A percentile compares a stretch with the other conserved stretches of the same genome.
These are phyloP conservation scores for Hypoxylon sp. DNA, from an alignment of 2,329 filamentous ascomycete genomes.

Conservation along the genomic window DNA sequence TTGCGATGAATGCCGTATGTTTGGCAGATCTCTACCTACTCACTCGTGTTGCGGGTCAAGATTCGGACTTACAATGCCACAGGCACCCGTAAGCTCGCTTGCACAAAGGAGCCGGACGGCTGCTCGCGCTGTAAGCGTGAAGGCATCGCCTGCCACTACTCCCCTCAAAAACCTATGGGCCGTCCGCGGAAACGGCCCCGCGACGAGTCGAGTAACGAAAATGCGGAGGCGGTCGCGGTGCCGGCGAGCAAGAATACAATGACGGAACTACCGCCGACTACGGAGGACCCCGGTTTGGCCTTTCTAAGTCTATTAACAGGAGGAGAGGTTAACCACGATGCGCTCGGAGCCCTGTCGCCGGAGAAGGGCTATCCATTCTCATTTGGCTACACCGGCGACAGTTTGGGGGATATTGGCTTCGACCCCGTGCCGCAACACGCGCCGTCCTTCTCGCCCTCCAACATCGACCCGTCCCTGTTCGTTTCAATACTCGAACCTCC, in stretches of 20 bases:
- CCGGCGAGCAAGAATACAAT: conserved; percentile 45
- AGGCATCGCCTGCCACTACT: conserved; percentile 70
- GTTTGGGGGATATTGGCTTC: conserved; percentile 48
- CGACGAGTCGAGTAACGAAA: conserved; percentile 43
- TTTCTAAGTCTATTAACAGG: conserved; percentile 48
- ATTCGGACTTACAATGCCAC: conserved; percentile 35
- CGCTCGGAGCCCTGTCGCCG: conserved; percentile 1
- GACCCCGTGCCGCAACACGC: conserved; percentile 39
- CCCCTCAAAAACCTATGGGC: conserved; percentile 75
- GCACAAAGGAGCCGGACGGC: conserved; percentile 71
- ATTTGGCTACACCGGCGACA: conserved; percentile 42
- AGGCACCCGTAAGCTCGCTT: conserved; percentile 74
- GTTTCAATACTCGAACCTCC: conserved; percentile 27
- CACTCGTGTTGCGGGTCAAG: conserved; percentile 42
- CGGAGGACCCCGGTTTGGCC: conserved; percentile 47
- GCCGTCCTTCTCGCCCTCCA: conserved; percentile 40
- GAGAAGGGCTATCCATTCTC: conserved; percentile 33
- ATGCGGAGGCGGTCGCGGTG: conserved; percentile 6
- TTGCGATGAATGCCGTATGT: conserved; percentile 76
- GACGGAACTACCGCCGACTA: conserved; percentile 46
- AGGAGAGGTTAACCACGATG: conserved; percentile 34
- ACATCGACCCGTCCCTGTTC: conserved; percentile 51
- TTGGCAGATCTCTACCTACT: conserved; percentile 11
- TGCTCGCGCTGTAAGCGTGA: conserved; percentile 71
- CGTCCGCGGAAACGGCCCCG: conserved; percentile 69